Evolutionary conservation across 2,329 filamentous ascomycete genomes (phyloP), one percentile per base, ranked within the genome.

Genomic region (Botrytis pseudocinerea): DNA sequence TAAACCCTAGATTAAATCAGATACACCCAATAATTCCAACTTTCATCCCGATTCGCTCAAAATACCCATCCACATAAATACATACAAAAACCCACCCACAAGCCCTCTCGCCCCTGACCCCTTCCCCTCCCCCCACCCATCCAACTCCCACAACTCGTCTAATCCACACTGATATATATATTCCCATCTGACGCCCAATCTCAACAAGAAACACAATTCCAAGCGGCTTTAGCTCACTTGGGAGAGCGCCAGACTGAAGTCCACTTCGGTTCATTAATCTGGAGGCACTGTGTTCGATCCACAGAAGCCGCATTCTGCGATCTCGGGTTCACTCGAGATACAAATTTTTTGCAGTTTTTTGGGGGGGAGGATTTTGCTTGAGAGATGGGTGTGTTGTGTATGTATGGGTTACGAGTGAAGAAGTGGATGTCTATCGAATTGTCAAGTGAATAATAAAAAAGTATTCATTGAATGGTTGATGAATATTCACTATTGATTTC

Each of bases 271-370:
- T n/a, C 60, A 62, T 40, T 62, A n/a, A 61, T 62, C 60, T 62
- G 60, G 60, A 62, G 60, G 60, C 60, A 62, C 60, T 62, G 60
- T 62, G 60, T 62, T 62, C 60, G 61, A 63, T 63, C 61, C 61
- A 63, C 61, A 63, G 61, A 63, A 63, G 61, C 61, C 61, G 61
- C 61, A 63, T 63, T 63, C 61, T 63, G 61, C 61, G 61, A 63
- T 28, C 61, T 44, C 25, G 61, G 18, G 61, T 28, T 20, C 61
- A 63, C 61, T 44, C 8, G 38, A 1, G 61, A 12, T 61, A 28
- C 1, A 32, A 4, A 0, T 9, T 10, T 59, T 59, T 59, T 2
- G 5, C 1, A 5, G 8, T 60, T 63, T 44, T 63, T 60, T 62
- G 5, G 7, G 38, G 35, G 38, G 7, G 38, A 38, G 38, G 8